Percentiles rank a stretch among this genome's conserved stretches.
Conservation (phyloP, 805 yeast species). For the Starmerella cellae region DNA sequence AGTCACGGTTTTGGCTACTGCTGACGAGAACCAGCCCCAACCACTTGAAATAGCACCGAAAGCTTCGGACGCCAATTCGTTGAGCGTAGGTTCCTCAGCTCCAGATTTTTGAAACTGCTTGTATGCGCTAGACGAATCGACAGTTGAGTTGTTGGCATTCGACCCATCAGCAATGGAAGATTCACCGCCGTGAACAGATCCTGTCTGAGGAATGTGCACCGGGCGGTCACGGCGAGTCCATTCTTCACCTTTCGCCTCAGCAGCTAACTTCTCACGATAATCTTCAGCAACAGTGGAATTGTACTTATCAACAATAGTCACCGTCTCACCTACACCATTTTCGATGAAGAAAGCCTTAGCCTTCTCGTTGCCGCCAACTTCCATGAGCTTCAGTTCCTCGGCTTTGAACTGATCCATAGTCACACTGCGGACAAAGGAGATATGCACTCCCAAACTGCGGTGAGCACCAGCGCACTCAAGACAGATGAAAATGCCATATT, state of each 20-base stretch:
- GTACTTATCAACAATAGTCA: conserved; percentile 64
- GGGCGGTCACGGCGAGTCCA: conserved; percentile 42
- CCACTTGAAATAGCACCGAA: conserved; percentile 82
- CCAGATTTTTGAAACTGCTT: conserved; percentile 15
- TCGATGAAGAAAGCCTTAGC: conserved; percentile 54
- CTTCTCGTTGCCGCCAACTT: conserved; percentile 77
- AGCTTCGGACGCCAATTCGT: conserved; percentile 53
- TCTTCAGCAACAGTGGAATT: conserved; percentile 89
- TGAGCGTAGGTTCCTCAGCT: conserved; percentile 26
- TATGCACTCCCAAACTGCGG: conserved; percentile 85
- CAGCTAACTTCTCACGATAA: conserved; percentile 68
- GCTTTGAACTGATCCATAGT: conserved; percentile 98
- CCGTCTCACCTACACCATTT: conserved; percentile 53
- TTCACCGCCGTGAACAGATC: conserved; percentile 2
- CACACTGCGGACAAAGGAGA: conserved; percentile 89
- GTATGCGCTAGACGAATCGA: conserved; percentile 4
- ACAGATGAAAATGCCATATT: conserved; percentile 93
- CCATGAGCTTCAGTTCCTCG: conserved; percentile 83
- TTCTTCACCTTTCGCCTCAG: conserved; percentile 57
- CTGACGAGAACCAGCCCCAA: conserved; percentile 84
- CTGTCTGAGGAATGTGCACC: conserved; percentile 19
- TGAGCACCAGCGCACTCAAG: conserved; percentile 96
- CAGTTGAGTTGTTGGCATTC: background rate
- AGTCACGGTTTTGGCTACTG: conserved; percentile 67
- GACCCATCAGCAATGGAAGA: background rate